Percentiles rank a stretch among this genome's conserved stretches.
phyloP scores from a whole-genome alignment of 1,139 yeast species.

The Entelexis sorbosivorans region DNA sequence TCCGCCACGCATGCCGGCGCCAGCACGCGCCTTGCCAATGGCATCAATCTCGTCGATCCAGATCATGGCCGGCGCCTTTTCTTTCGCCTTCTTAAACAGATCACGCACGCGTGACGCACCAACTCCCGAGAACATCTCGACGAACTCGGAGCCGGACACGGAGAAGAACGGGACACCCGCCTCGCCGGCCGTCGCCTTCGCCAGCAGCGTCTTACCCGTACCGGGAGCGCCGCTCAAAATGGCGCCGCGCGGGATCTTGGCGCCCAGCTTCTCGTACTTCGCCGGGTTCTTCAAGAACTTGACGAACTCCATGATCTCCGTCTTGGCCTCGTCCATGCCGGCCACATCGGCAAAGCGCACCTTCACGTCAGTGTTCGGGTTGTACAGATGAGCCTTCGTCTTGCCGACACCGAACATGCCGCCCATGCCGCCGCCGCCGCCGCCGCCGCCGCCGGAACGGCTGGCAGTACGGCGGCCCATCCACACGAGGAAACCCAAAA shows the following conservation, averaged over 20 bases:
- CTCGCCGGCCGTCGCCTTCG: constrained; percentile 98
- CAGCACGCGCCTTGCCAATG: constrained; percentile 87
- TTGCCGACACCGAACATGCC: constrained; percentile 55
- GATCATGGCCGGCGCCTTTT: constrained; percentile 85
- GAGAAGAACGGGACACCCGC: constrained; percentile 94
- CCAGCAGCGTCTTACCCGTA: constrained; percentile 92
- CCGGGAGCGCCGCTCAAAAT: constrained; percentile 97
- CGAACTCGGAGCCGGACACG: constrained; percentile 94
- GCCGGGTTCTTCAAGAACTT: constrained; percentile 82
- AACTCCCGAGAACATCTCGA: constrained; percentile 99
- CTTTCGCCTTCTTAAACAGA: constrained; percentile 81
- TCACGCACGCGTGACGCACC: constrained; percentile 97
- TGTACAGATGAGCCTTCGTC: constrained; percentile 68
- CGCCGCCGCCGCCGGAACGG: constrained; percentile 33
- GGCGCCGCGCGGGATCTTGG: constrained; percentile 96
- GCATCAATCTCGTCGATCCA: constrained; percentile 98
- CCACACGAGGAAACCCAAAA: constrained; percentile 78
- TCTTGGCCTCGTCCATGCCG: constrained; percentile 93
- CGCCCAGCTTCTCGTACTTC: constrained; percentile 83
- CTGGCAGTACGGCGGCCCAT: constrained; percentile 54
- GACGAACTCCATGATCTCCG: constrained; percentile 95
- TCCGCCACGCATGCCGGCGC: constrained; percentile 65
- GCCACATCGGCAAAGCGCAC: constrained; percentile 88
- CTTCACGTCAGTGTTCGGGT: constrained; percentile 81
- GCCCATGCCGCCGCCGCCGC: constrained; percentile 30